Base-by-base conservation (phyloP, 2,329 filamentous ascomycete genomes). In the Pseudopithomyces chartarum region DNA sequence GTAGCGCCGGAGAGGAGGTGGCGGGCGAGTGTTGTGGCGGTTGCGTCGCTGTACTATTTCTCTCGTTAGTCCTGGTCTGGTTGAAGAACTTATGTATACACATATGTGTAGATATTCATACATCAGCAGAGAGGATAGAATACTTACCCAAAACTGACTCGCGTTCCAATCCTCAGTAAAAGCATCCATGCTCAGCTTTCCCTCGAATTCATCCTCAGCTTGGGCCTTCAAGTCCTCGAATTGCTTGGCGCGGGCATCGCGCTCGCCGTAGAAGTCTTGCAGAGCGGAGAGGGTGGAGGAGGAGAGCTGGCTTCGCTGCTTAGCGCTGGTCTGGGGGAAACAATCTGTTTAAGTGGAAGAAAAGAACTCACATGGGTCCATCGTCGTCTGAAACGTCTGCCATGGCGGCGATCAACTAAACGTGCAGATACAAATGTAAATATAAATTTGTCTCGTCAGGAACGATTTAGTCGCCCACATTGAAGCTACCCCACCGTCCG, bases 101-200 rank as follows among this genome's bases (percentile, higher is more conserved):
- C 7, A 4, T 43, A 36, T 23, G n/a, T 43, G 10, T 40, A 32
- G n/a, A n/a, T n/a, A n/a, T n/a, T n/a, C n/a, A n/a, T n/a, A n/a
- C n/a, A n/a, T n/a, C n/a, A n/a, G n/a, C n/a, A n/a, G n/a, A 46
- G n/a, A 11, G 32, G 33, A 20, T 70, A n/a, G n/a, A 7, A 19
- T 13, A 20, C 81, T 38, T 80, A 90, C 87, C 90, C 91, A 95
- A 69, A 95, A 95, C 76, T 94, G 90, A 59, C 85, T 89, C 68
- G 89, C 85, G 69, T 93, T 91, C 91, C 91, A 95, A 74, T 94
- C 88, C 75, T 94, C 91, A 1, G 82, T 81, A 67, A 94, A 95
- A 1, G 84, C 79, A 29, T 90, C 85, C 85, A 94, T 94, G 39
- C 77, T 82, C 33, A 85, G 64, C 44, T 75, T 75, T 20, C 73